A percentile compares a stretch with the other conserved stretches of the same genome.
phyloP scores from a whole-genome alignment of 192 early-diverging fungal species.

The Pilaira anomala region DNA sequence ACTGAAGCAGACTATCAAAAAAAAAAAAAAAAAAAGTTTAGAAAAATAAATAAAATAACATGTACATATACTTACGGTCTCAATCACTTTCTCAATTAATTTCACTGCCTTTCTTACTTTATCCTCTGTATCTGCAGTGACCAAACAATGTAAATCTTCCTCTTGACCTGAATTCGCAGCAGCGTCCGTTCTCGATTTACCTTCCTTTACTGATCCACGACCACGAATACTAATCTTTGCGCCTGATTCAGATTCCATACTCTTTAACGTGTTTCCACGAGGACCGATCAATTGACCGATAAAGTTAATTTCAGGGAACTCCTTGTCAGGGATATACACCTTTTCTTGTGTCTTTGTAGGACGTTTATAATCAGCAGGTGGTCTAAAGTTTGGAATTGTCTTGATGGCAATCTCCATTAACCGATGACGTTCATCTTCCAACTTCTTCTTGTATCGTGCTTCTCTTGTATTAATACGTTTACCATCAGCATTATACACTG shows the following conservation, averaged over 20 bases:
- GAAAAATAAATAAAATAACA: constrained; percentile 2
- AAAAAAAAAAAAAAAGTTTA: constrained; percentile 2
- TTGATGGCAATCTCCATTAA: constrained; percentile 78
- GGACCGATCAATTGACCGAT: constrained; percentile 96
- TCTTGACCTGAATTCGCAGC: constrained; percentile 57
- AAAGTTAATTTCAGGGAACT: constrained; percentile 97
- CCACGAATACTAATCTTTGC: constrained; percentile 97
- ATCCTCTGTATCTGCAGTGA: constrained; percentile 86
- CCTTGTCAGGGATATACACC: constrained; percentile 91
- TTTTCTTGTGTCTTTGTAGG: constrained; percentile 86
- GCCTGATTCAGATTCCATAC: constrained; percentile 91
- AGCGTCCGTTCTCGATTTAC: constrained; percentile 62
- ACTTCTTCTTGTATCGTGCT: constrained; percentile 80
- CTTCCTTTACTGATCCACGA: constrained; percentile 94
- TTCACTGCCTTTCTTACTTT: constrained; percentile 84
- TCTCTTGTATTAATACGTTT: constrained; percentile 97
- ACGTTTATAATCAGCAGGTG: constrained; percentile 87
- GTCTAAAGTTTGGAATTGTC: constrained; percentile 77
- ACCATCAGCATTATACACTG: constrained; percentile 87
- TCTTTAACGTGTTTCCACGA: constrained; percentile 94
- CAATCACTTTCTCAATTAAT: constrained; percentile 88
- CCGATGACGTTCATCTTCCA: constrained; percentile 90
- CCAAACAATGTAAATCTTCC: constrained; percentile 87
- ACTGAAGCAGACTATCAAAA: constrained; percentile 67
- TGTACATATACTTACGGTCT: constrained; percentile 62